These are phyloP conservation scores for Trypanosoma cruzi DNA, from an alignment of 208 protist genomes.

Conservation along the genomic window DNA sequence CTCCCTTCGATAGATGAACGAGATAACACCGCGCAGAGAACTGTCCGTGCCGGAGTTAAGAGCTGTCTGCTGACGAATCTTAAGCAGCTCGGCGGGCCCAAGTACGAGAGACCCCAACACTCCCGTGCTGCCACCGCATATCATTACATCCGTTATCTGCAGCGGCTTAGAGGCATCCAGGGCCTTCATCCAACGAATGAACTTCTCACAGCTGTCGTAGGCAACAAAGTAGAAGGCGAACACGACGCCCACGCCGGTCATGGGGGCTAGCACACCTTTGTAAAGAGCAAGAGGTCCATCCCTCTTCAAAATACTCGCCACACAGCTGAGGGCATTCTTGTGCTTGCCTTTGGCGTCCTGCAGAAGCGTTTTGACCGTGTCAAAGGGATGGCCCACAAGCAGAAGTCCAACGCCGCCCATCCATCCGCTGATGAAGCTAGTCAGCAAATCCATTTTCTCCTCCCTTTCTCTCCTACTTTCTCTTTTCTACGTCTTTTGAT, in stretches of 20 bases:
- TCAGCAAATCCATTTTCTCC: constrained; percentile 23
- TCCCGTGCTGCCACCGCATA: constrained; percentile 47
- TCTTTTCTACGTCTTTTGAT: too few species aligned
- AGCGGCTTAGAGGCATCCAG: constrained; percentile 11
- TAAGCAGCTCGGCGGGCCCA: constrained; percentile 48
- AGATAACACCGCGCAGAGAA: constrained; percentile 24
- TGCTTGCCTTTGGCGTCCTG: constrained; percentile 32
- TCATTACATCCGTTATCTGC: constrained; percentile 30
- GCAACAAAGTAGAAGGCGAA: constrained; percentile 48
- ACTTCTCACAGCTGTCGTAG: constrained; percentile 34
- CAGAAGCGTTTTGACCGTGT: constrained; percentile 62
- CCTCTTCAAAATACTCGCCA: constrained; percentile 11
- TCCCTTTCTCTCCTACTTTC: constrained; percentile 5
- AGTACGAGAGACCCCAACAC: constrained; percentile 35
- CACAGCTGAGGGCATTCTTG: constrained; percentile 17
- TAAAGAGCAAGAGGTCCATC: constrained; percentile 42
- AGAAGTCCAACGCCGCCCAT: constrained; percentile 35
- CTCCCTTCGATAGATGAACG: constrained; percentile 30
- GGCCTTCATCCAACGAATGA: constrained; percentile 20
- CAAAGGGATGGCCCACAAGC: constrained; percentile 46
- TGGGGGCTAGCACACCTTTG: constrained; percentile 38
- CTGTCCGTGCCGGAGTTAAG: constrained; percentile 29
- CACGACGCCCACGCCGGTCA: constrained; percentile 35
- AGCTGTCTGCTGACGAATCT: constrained; percentile 52
- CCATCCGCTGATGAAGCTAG: constrained; percentile 41